Percentiles rank a stretch among this genome's conserved stretches.
phyloP scores from a whole-genome alignment of 208 protist species.

The Crithidia brevicula region DNA sequence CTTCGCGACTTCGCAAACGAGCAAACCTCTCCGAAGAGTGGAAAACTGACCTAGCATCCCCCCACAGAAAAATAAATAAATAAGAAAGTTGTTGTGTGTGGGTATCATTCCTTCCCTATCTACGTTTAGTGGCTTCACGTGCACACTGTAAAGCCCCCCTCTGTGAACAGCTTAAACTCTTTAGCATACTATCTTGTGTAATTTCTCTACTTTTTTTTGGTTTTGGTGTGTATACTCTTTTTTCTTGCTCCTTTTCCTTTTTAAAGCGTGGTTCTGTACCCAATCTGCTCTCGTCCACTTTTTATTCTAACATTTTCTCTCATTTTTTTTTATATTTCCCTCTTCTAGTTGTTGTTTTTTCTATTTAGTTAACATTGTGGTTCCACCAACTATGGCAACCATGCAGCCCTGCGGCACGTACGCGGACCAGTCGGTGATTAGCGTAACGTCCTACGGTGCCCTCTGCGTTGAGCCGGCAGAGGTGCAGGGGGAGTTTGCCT shows the following conservation, averaged over 20 bases:
- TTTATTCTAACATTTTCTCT: not conserved
- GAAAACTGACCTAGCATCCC: no score
- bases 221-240: slow-evolving; percentile 3
- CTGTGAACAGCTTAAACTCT: not conserved
- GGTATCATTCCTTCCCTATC: not conserved
- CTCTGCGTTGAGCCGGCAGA: slow-evolving; percentile 19
- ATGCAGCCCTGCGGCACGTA: slow-evolving; percentile 6
- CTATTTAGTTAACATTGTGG: not conserved
- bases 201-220: not conserved
- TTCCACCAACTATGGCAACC: not conserved
- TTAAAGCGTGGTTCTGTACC: not conserved
- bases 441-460: not conserved
- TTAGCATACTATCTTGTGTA: not conserved
- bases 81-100: no score
- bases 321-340: not conserved
- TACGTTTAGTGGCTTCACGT: no score
- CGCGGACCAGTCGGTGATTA: not conserved
- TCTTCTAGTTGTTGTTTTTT: not conserved
- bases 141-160: no score
- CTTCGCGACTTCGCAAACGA: no score
- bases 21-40: no score
- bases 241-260: no score
- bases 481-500: slow-evolving; percentile 3
- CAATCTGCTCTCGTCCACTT: not conserved
- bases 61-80: no score